These are phyloP conservation scores for Elongisporangium anandrum DNA, from an alignment of 352 stramenopile genomes.

Conservation along the genomic window DNA sequence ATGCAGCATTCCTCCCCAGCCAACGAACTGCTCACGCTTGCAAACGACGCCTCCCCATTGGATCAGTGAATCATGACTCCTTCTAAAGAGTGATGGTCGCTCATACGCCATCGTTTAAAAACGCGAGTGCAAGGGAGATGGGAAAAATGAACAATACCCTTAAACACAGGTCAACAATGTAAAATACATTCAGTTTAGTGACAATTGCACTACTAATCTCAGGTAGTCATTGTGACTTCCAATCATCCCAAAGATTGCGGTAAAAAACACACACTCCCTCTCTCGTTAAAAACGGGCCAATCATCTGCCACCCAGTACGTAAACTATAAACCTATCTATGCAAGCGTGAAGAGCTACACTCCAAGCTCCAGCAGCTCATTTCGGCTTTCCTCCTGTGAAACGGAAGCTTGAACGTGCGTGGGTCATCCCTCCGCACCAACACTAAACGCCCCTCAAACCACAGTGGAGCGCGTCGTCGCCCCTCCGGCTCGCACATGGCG, in stretches of 20 bases:
- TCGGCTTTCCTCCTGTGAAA: constrained; percentile 9
- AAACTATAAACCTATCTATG: not conserved
- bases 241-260: not conserved
- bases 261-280: not conserved
- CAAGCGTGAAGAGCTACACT: not conserved
- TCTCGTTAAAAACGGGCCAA: constrained; percentile 3
- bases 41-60: not conserved
- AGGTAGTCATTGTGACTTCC: not conserved
- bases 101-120: not conserved
- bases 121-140: not conserved
- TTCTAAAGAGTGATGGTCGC: not conserved
- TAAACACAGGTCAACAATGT: not conserved
- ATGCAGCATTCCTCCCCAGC: not conserved
- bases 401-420: not conserved
- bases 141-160: not conserved
- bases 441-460: not conserved
- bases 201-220: not conserved
- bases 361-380: not conserved
- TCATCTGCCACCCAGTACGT: constrained; percentile 1
- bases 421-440: constrained; percentile 8
- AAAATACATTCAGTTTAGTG: not conserved
- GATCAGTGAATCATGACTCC: not conserved
- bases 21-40: not conserved
- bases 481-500: constrained; percentile 1
- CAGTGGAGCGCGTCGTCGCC: not conserved